phyloP scores from a whole-genome alignment of 768 basidiomycete genomes.

The Tylopilus sp. region DNA sequence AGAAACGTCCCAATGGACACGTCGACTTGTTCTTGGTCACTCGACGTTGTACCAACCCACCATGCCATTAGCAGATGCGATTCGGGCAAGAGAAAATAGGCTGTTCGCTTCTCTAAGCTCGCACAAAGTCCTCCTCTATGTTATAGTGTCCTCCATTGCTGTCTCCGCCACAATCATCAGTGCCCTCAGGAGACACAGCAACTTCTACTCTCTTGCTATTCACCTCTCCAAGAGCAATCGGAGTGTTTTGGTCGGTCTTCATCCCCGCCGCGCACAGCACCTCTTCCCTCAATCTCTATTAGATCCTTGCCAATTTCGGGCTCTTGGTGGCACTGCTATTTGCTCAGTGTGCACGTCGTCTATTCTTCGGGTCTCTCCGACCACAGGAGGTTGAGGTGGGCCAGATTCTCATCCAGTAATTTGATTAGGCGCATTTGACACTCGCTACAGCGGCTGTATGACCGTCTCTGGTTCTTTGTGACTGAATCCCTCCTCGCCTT shows the following conservation, averaged over 20 bases:
- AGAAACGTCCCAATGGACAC: constrained; percentile 15
- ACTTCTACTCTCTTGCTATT: constrained; percentile 93
- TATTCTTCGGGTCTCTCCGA: constrained; percentile 90
- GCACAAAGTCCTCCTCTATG: constrained; percentile 69
- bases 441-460: constrained; percentile 81
- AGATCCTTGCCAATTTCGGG: constrained; percentile 92
- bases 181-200: constrained; percentile 78
- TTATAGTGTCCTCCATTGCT: constrained; percentile 59
- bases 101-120: constrained; percentile 49
- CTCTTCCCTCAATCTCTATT: constrained; percentile 4
- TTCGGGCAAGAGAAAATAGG: constrained; percentile 51
- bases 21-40: neutral
- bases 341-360: constrained; percentile 73
- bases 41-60: neutral
- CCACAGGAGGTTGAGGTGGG: constrained; percentile 89
- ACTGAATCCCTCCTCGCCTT: constrained; percentile 95
- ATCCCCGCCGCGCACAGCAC: neutral
- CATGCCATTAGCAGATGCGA: constrained; percentile 50
- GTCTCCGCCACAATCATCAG: constrained; percentile 72
- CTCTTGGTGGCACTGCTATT: constrained; percentile 72
- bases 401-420: neutral
- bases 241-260: constrained; percentile 74
- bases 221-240: constrained; percentile 90
- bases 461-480: constrained; percentile 95
- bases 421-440: neutral